Percentiles rank a stretch among this genome's conserved stretches.
Evolutionary conservation across 2,329 filamentous ascomycete genomes (phyloP).

Genomic region (Diaporthe destruens): DNA sequence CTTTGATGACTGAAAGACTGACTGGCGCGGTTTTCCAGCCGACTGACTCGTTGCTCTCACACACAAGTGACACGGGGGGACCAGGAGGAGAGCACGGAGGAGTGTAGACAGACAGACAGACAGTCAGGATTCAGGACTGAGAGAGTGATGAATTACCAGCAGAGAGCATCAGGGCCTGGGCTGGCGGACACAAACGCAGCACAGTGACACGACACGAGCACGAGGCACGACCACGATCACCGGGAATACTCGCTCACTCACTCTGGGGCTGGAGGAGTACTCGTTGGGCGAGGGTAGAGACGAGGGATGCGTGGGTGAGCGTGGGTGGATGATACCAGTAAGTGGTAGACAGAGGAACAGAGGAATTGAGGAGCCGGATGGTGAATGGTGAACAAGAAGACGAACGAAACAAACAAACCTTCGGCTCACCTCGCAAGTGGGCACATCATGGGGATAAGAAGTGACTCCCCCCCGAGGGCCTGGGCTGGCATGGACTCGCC

Average conservation of each 20-base stretch:
- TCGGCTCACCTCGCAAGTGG: neutral
- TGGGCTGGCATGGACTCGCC: constrained; percentile 12
- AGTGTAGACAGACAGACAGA: no score
- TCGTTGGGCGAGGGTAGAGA: neutral
- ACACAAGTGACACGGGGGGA: neutral
- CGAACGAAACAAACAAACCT: no score
- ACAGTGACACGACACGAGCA: constrained; percentile 1
- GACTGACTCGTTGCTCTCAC: constrained; percentile 3
- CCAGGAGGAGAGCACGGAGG: neutral
- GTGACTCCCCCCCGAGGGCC: constrained; percentile 1
- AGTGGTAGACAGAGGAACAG: no score
- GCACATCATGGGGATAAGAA: constrained; percentile 39
- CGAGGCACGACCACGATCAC: neutral
- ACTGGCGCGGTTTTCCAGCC: neutral
- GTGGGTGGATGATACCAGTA: no score
- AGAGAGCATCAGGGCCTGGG: constrained; percentile 1
- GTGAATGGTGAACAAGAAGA: neutral
- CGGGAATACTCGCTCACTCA: constrained; percentile 1
- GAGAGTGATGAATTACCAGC: constrained; percentile 5
- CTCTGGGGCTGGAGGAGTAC: neutral
- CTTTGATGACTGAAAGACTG: neutral
- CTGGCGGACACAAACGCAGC: constrained; percentile 13
- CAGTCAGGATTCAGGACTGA: neutral
- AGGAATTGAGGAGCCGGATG: no score
- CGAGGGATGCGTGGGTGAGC: neutral